Evolutionary conservation across 495 filamentous ascomycete genomes (phyloP).

Genomic region (Polyplosphaeria fusca): DNA sequence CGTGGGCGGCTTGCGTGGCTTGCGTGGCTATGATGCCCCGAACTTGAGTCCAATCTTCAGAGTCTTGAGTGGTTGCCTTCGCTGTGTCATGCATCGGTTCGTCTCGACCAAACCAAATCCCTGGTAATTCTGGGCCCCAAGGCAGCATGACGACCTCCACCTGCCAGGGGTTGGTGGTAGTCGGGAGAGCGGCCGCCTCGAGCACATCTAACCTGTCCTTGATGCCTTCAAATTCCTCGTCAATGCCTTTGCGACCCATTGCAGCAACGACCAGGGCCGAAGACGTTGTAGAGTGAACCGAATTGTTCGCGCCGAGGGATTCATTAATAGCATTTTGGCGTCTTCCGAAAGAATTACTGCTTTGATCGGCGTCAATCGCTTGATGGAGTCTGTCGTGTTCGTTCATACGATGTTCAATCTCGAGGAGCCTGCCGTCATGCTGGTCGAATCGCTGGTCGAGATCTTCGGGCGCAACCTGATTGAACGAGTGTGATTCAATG

Average conservation of each 20-base stretch:
- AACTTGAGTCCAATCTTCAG: conserved; percentile 58
- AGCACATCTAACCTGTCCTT: conserved; percentile 56
- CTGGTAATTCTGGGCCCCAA: conserved; percentile 56
- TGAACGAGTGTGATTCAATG: conserved; percentile 61
- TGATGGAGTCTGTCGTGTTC: conserved; percentile 54
- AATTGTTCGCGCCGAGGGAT: conserved; percentile 38
- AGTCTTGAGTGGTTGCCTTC: conserved; percentile 39
- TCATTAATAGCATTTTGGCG: conserved; percentile 11
- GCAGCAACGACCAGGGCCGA: conserved; percentile 39
- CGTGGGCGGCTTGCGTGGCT: background rate
- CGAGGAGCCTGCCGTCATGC: conserved; percentile 56
- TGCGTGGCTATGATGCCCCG: conserved; percentile 24
- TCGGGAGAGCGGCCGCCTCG: conserved; percentile 54
- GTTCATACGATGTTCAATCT: conserved; percentile 59
- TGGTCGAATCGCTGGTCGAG: conserved; percentile 57
- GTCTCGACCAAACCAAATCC: conserved; percentile 56
- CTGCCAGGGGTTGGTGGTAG: conserved; percentile 59
- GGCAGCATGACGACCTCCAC: conserved; percentile 68
- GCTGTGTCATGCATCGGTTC: conserved; percentile 47
- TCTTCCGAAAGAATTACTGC: conserved; percentile 7
- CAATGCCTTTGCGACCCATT: conserved; percentile 38
- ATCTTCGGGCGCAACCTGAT: conserved; percentile 54
- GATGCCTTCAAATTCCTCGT: conserved; percentile 48
- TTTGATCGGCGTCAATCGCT: conserved; percentile 44
- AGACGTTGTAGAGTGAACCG: conserved; percentile 37